These are phyloP conservation scores for Ustilago sp. DNA, from an alignment of 1,284 basidiomycete species.

Conservation along the genomic window DNA sequence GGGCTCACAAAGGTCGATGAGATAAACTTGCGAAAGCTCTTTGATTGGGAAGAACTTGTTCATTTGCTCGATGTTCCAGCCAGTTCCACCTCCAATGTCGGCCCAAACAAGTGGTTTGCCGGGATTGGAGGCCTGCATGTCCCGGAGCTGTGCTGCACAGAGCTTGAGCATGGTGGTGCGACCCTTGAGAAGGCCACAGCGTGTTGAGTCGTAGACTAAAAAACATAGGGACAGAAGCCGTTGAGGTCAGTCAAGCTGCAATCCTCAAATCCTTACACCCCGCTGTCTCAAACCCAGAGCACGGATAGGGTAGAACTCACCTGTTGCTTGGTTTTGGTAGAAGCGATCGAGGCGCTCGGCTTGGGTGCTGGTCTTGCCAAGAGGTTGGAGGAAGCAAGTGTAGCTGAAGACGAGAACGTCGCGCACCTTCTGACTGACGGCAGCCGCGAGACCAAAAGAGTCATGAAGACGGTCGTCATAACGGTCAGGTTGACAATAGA, in stretches of 20 bases:
- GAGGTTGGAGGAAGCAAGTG: constrained; percentile 68
- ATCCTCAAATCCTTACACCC: neutral
- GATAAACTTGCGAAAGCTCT: constrained; percentile 74
- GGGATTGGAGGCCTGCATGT: constrained; percentile 70
- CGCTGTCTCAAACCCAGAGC: neutral
- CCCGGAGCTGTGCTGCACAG: constrained; percentile 77
- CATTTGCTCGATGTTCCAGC: constrained; percentile 86
- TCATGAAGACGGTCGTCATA: constrained; percentile 24
- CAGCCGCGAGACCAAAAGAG: constrained; percentile 42
- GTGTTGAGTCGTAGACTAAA: constrained; percentile 67
- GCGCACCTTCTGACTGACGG: constrained; percentile 50
- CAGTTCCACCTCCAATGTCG: constrained; percentile 84
- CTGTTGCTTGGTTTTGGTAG: constrained; percentile 66
- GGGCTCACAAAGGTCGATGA: constrained; percentile 82
- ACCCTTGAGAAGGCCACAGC: constrained; percentile 66
- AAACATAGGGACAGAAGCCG: neutral
- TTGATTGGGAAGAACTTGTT: constrained; percentile 76
- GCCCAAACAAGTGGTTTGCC: constrained; percentile 79
- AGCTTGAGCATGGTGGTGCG: constrained; percentile 71
- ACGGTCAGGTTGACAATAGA: constrained; percentile 37
- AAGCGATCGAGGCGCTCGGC: constrained; percentile 67
- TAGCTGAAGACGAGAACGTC: constrained; percentile 62
- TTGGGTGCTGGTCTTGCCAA: constrained; percentile 66
- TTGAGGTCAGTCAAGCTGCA: neutral
- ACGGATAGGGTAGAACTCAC: constrained; percentile 33